Percentiles rank a stretch among this genome's conserved stretches.
Conservation (phyloP, 225 moss, liverwort and hornwort genomes). For the Physcomitrium patens region DNA sequence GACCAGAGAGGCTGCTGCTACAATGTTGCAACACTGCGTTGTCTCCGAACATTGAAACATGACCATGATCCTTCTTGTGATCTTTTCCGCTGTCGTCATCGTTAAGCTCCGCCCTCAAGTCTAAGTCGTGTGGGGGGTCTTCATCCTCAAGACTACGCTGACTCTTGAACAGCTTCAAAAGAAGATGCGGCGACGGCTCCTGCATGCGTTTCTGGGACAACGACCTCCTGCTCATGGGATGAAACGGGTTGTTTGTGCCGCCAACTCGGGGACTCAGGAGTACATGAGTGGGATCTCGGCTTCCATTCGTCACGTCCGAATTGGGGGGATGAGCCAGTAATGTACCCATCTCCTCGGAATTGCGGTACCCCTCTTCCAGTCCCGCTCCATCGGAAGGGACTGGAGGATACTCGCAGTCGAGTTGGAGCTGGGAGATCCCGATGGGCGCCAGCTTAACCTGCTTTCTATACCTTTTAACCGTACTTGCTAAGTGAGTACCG, state of each 20-base stretch:
- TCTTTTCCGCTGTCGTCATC: constrained; percentile 24
- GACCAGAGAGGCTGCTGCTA: background rate
- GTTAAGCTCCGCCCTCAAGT: background rate
- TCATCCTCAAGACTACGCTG: constrained; percentile 16
- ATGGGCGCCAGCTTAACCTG: constrained; percentile 22
- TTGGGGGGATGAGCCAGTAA: constrained; percentile 25
- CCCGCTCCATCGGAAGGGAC: constrained; percentile 27
- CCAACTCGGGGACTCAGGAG: constrained; percentile 57
- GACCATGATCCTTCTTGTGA: constrained; percentile 39
- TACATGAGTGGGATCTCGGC: constrained; percentile 51
- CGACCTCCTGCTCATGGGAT: constrained; percentile 59
- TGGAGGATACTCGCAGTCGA: constrained; percentile 23
- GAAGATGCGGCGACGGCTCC: constrained; percentile 30
- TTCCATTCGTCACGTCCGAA: constrained; percentile 30
- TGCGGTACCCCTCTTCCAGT: constrained; percentile 21
- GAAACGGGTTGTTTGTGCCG: constrained; percentile 34
- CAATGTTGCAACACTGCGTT: background rate
- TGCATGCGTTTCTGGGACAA: constrained; percentile 52
- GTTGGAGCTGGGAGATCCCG: constrained; percentile 5
- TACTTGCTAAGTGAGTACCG: background rate
- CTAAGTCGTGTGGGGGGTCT: constrained; percentile 24
- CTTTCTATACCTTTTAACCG: background rate
- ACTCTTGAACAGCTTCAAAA: constrained; percentile 38
- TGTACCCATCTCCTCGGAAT: constrained; percentile 37
- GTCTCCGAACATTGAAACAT: constrained; percentile 31